Base-by-base conservation (phyloP, 129 eudicot genomes). In the Artemisia tridentata region DNA sequence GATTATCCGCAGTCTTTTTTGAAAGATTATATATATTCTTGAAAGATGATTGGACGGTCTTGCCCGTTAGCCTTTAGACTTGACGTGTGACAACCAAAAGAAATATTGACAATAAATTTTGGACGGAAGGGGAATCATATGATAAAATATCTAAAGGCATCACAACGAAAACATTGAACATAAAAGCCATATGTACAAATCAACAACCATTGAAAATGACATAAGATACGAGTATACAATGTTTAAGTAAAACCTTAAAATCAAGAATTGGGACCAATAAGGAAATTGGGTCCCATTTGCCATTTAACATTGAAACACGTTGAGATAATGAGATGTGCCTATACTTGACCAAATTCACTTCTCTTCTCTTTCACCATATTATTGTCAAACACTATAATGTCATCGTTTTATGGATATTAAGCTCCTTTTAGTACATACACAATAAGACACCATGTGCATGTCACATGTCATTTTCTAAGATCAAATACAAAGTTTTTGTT, bases 271-370 rank as follows among this genome's bases (percentile, higher is more conserved):
- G 23, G 61, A 50, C 72, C 27, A 11, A 15, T 5, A 25, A 50
- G 64, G 41, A 29, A 58, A 34, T 50, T 11, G 65, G 75, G 80
- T 16, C 75, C 76, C 68, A 55, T 16, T 27, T 64, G 78, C 25
- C 64, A 73, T 16, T 43, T 19, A 55, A 64, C 27, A 56, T 50
- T 48, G 19, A n/a, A 72, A 58, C 73, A 78, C 43, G 54, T 56
- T 14, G 47, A 72, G 25, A 23, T 23, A 23, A 23, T 23, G 25
- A 23, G 56, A 50, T 74, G 75, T 74, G 74, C 10, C 69, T 46
- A 79, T 64, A 80, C 77, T 79, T 80, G 34, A 67, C 72, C 84
- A 83, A 47, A 75, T 76, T 80, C 84, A 76, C 53, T 46, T 29
- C 66, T 60, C 72, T 64, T 69, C 73, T 58, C 65, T 41, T 77